A percentile compares a stretch with the other conserved stretches of the same genome.
phyloP scores from a whole-genome alignment of 305 asterid species.

The Fraxinus baroniana region DNA sequence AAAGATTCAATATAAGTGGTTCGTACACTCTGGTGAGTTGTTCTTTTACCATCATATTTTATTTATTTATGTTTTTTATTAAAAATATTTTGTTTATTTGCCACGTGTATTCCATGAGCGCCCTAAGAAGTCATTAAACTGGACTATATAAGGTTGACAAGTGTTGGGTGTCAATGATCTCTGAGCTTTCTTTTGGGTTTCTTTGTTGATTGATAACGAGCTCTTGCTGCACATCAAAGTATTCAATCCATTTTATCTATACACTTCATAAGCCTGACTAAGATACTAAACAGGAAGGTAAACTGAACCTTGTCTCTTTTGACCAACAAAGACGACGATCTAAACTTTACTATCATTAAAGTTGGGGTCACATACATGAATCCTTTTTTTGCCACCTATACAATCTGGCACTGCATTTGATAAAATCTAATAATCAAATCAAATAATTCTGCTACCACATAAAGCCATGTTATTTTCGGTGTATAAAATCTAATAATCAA shows the following conservation, averaged over 20 bases:
- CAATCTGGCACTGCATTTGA: background rate
- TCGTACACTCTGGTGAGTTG: conserved; percentile 84
- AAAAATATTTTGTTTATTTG: background rate
- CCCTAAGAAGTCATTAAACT: background rate
- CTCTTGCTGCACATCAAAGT: background rate
- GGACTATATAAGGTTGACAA: background rate
- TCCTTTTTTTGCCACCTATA: background rate
- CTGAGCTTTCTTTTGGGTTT: background rate
- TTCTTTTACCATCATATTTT: conserved; percentile 18
- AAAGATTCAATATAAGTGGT: conserved; percentile 87
- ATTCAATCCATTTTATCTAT: background rate
- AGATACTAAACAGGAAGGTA: background rate
- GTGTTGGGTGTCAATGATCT: conserved; percentile 5
- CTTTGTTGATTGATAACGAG: background rate
- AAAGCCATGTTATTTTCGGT: background rate
- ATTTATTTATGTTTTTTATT: background rate
- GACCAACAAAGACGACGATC: background rate
- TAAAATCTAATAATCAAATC: background rate
- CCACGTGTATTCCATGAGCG: background rate
- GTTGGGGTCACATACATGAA: background rate
- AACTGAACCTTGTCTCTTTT: background rate
- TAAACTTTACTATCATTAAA: background rate
- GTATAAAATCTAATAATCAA: background rate
- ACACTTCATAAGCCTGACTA: background rate
- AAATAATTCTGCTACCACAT: background rate